These are phyloP conservation scores for Neocucurbitaria cava DNA, from an alignment of 2,329 filamentous ascomycete genomes.

Conservation along the genomic window DNA sequence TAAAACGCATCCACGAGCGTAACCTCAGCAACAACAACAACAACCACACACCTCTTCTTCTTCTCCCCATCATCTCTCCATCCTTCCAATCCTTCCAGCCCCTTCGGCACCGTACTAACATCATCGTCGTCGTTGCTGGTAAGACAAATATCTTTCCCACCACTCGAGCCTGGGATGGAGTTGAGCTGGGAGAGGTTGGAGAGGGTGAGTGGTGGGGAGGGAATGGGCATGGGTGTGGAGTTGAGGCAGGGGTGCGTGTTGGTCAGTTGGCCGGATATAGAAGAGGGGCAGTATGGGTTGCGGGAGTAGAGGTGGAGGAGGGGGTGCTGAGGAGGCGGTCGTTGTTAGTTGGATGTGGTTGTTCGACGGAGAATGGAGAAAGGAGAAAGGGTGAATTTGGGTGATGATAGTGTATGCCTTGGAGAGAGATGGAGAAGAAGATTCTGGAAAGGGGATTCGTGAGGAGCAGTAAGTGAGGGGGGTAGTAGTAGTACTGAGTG, in stretches of 20 bases:
- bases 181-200: conserved; percentile 50
- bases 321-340: conserved; percentile 49
- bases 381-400: too few species aligned
- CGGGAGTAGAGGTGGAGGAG: conserved; percentile 49
- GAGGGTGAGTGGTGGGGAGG: conserved; percentile 39
- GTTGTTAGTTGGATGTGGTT: too few species aligned
- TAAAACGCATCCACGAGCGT: conserved; percentile 64
- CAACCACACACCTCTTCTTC: conserved; percentile 58
- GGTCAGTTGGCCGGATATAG: conserved; percentile 44
- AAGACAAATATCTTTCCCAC: conserved; percentile 43
- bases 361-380: too few species aligned
- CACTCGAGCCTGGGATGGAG: conserved; percentile 19
- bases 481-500: too few species aligned
- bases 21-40: conserved; percentile 62
- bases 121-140: conserved; percentile 47
- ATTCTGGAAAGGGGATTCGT: too few species aligned
- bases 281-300: conserved; percentile 50
- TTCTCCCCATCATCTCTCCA: conserved; percentile 55
- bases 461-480: too few species aligned
- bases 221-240: conserved; percentile 16
- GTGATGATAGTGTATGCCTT: too few species aligned
- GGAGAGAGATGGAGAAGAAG: too few species aligned
- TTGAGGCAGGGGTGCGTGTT: conserved; percentile 47
- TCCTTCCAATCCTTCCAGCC: conserved; percentile 55
- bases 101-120: conserved; percentile 43